Percentiles rank a stretch among this genome's conserved stretches.
Evolutionary conservation across 371 early-diverging fungal species (phyloP).

Genomic region (Syncephalastrum sp.): DNA sequence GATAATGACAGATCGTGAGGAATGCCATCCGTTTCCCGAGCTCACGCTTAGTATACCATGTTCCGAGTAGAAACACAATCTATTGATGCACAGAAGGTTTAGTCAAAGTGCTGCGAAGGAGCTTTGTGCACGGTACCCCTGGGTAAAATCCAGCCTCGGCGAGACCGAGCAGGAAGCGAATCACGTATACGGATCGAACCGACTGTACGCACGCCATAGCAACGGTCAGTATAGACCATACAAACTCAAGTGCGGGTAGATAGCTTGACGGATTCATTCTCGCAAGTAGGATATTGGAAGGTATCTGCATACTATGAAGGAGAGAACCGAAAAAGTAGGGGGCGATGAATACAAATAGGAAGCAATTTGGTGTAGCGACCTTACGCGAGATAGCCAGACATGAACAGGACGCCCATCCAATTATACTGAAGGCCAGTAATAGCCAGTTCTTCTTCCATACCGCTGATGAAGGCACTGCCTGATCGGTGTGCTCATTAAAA

Average conservation of each 20-base stretch:
- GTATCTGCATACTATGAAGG: slow-evolving; percentile 50
- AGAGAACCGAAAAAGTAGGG: slow-evolving; percentile 1
- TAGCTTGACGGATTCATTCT: slow-evolving; percentile 50
- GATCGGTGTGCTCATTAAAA: neutral
- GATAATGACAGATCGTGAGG: slow-evolving; percentile 38
- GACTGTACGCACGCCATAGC: slow-evolving; percentile 63
- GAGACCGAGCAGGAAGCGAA: slow-evolving; percentile 58
- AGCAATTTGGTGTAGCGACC: neutral
- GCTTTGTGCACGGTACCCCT: slow-evolving; percentile 21
- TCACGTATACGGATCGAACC: slow-evolving; percentile 41
- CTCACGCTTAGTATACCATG: slow-evolving; percentile 53
- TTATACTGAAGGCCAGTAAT: slow-evolving; percentile 40
- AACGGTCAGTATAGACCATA: slow-evolving; percentile 58
- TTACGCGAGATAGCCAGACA: slow-evolving; percentile 44
- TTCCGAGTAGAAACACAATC: slow-evolving; percentile 46
- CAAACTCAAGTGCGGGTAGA: slow-evolving; percentile 47
- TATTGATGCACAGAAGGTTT: neutral
- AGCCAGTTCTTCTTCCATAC: slow-evolving; percentile 50
- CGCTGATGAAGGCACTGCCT: slow-evolving; percentile 51
- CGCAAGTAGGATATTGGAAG: slow-evolving; percentile 62
- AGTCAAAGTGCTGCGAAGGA: neutral
- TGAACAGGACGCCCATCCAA: slow-evolving; percentile 45
- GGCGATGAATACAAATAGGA: neutral
- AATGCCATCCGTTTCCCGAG: slow-evolving; percentile 40
- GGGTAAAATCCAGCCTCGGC: slow-evolving; percentile 67